These are phyloP conservation scores for Penicillium sp. DNA, from an alignment of 2,329 filamentous ascomycete species.

Conservation along the genomic window DNA sequence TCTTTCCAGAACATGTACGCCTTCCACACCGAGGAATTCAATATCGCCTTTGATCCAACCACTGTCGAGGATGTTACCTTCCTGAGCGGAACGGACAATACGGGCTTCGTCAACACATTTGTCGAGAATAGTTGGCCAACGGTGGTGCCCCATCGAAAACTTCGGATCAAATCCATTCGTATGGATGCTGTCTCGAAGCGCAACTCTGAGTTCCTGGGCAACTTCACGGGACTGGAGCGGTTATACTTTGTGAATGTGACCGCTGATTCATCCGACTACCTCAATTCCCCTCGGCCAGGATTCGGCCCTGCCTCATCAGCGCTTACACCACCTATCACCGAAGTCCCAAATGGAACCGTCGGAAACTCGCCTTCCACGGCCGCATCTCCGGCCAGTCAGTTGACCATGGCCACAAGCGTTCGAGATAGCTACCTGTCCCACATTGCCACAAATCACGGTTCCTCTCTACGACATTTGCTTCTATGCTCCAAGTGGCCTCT, in stretches of 20 bases:
- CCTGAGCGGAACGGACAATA: conserved; percentile 54
- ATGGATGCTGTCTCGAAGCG: conserved; percentile 54
- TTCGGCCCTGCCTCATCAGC: conserved; percentile 21
- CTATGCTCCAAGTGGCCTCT: conserved; percentile 61
- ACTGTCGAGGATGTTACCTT: conserved; percentile 55
- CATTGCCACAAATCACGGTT: conserved; percentile 56
- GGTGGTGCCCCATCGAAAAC: conserved; percentile 30
- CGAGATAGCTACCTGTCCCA: conserved; percentile 55
- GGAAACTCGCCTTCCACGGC: conserved; percentile 28
- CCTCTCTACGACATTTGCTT: conserved; percentile 59
- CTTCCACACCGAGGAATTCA: conserved; percentile 53
- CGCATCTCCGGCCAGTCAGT: conserved; percentile 27
- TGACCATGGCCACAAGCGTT: conserved; percentile 37
- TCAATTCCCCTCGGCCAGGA: conserved; percentile 36
- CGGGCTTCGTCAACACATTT: conserved; percentile 52
- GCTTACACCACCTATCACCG: conserved; percentile 34
- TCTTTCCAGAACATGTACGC: conserved; percentile 64
- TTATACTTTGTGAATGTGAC: conserved; percentile 57
- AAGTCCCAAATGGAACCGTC: conserved; percentile 23
- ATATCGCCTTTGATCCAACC: conserved; percentile 47
- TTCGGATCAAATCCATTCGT: conserved; percentile 53
- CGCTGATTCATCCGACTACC: conserved; percentile 32
- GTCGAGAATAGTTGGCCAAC: conserved; percentile 60
- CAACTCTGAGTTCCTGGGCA: conserved; percentile 48
- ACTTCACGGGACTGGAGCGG: conserved; percentile 52